Evolutionary conservation across 2,329 filamentous ascomycete species (phyloP).

Genomic region (Hortaea werneckii): DNA sequence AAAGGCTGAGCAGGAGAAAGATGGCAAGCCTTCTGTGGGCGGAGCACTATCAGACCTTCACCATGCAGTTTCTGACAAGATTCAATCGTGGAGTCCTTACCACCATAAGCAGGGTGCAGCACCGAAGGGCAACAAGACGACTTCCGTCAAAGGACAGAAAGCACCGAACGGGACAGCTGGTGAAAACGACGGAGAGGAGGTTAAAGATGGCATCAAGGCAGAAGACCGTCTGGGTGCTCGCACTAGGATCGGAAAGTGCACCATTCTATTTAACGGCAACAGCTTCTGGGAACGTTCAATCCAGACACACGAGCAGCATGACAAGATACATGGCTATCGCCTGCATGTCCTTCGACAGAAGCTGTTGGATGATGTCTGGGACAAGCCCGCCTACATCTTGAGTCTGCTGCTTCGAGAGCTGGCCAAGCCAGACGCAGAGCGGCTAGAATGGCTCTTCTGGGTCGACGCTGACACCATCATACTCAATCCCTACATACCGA

Average conservation of each 20-base stretch:
- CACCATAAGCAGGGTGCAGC: neutral
- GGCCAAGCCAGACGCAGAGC: slow-evolving; percentile 27
- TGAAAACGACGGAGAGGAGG: slow-evolving; percentile 9
- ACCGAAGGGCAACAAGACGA: slow-evolving; percentile 1
- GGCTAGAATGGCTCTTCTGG: slow-evolving; percentile 36
- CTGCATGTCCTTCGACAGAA: slow-evolving; percentile 32
- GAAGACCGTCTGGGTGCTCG: slow-evolving; percentile 21
- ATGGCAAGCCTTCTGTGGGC: slow-evolving; percentile 13
- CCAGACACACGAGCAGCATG: slow-evolving; percentile 32
- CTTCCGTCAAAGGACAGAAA: neutral
- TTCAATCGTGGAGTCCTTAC: slow-evolving; percentile 23
- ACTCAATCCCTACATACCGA: slow-evolving; percentile 32
- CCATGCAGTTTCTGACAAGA: slow-evolving; percentile 22
- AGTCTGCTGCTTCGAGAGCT: slow-evolving; percentile 30
- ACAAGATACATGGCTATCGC: slow-evolving; percentile 32
- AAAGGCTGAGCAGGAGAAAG: slow-evolving; percentile 2
- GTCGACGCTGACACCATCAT: slow-evolving; percentile 36
- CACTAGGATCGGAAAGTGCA: slow-evolving; percentile 29
- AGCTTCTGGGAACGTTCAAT: slow-evolving; percentile 33
- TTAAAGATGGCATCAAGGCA: slow-evolving; percentile 17
- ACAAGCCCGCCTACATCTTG: slow-evolving; percentile 36
- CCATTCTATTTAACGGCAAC: slow-evolving; percentile 29
- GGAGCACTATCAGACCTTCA: slow-evolving; percentile 24
- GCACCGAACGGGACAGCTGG: neutral
- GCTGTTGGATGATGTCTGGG: slow-evolving; percentile 36